A percentile compares a stretch with the other conserved stretches of the same genome.
phyloP scores from a whole-genome alignment of 1,139 yeast genomes.

The Geotrichum candidum region DNA sequence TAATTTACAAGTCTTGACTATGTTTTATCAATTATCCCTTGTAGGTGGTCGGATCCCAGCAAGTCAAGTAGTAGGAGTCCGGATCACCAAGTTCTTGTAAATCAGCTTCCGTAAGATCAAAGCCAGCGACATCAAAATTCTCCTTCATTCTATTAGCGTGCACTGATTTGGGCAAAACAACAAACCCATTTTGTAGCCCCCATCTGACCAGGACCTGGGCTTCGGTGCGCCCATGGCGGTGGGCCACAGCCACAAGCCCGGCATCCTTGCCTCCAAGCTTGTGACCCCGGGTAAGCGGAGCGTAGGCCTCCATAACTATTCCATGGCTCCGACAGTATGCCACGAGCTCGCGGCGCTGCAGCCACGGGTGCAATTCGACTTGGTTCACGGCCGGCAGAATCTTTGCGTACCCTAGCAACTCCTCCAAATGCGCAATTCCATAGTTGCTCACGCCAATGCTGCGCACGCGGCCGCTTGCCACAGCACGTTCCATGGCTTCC shows the following conservation, averaged over 20 bases:
- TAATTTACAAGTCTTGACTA: too few species aligned
- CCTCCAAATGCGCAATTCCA: conserved; percentile 39
- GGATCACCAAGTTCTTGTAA: conserved; percentile 31
- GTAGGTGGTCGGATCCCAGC: conserved; percentile 20
- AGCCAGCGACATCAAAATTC: conserved; percentile 47
- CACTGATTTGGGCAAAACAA: conserved; percentile 66
- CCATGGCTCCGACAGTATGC: conserved; percentile 48
- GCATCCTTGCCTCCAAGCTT: conserved; percentile 37
- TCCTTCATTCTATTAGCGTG: conserved; percentile 51
- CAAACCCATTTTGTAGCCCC: conserved; percentile 60
- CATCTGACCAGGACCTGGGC: conserved; percentile 66
- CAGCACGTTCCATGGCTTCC: conserved; percentile 42
- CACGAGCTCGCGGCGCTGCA: conserved; percentile 61
- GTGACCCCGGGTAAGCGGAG: conserved; percentile 48
- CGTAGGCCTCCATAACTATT: conserved; percentile 64
- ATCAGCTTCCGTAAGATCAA: conserved; percentile 43
- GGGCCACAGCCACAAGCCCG: conserved; percentile 22
- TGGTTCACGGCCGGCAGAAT: conserved; percentile 47
- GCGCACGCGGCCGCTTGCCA: conserved; percentile 33
- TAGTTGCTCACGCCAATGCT: conserved; percentile 44
- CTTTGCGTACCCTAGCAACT: conserved; percentile 37
- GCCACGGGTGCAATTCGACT: conserved; percentile 53
- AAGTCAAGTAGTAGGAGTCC: conserved; percentile 24
- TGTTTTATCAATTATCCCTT: neutral
- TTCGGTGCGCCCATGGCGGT: conserved; percentile 45